Evolutionary conservation across 441 rosid species (phyloP), one percentile per base, ranked within the genome.

Genomic region (Pelargonium myrrhifolium): DNA sequence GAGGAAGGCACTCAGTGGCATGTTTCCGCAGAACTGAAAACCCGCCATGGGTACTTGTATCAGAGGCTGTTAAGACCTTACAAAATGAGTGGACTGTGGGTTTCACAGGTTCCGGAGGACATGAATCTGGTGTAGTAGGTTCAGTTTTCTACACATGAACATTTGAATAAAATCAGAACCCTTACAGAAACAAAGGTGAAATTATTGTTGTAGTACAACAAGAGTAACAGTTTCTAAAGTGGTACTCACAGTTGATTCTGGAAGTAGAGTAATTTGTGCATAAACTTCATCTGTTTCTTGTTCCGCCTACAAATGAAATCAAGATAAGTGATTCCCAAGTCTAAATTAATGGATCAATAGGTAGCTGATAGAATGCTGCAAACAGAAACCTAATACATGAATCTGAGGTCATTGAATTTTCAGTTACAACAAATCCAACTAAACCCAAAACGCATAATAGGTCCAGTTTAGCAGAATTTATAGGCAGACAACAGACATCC

Each of bases 11-110:
- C 69, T 91, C 99, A 7, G 87, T 91, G 1, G 99, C 99, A 67
- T 93, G 97, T 76, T 89, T 93, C 58, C 90, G 84, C 15, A 89
- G 90, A 79, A 93, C 95, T 67, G 99, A 93, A 78, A 93, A 93
- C 22, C 99, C 99, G 26, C 99, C 99, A 72, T 93, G 99, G 31
- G 99, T 93, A 75, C 99, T 93, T 12, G 97, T 91, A 76, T 93
- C 99, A 9, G 99, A 91, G 47, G 96, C 96, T 6, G 99, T 91
- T 68, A 91, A 73, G 66, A 91, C 86, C 87, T 91, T 93, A 73
- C 88, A 84, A 70, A 93, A 93, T 0, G 89, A 83, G 79, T 89
- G 87, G 72, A 89, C 82, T 5, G 77, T 58, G 39, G 80, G 6
- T 26, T 40, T 59, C 17, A 65, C 77, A 17, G 83, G 73, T 81